Evolutionary conservation across 2,329 filamentous ascomycete species (phyloP).

Genomic region (Teratosphaeria epicoccoides): DNA sequence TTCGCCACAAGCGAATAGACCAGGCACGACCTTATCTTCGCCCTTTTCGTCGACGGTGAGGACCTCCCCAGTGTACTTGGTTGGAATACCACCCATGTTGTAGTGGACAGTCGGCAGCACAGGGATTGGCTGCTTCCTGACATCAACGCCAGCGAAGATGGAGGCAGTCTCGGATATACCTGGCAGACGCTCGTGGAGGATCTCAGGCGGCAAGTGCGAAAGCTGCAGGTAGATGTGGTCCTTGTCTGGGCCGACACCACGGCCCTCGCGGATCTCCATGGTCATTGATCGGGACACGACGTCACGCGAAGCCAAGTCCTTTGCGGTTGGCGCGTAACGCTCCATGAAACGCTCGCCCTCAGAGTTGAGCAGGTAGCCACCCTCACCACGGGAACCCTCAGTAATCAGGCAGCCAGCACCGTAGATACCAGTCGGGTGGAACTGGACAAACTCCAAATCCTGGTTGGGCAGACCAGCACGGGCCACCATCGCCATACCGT

Average conservation of each 20-base stretch:
- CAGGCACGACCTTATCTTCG: conserved; percentile 85
- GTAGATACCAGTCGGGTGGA: conserved; percentile 98
- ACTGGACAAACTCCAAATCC: conserved; percentile 98
- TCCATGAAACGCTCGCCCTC: conserved; percentile 99
- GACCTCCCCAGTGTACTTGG: conserved; percentile 93
- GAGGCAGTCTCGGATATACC: conserved; percentile 98
- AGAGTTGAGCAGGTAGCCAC: conserved; percentile 93
- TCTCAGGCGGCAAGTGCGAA: conserved; percentile 82
- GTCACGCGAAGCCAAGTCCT: conserved; percentile 92
- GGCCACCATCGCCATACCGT: conserved; percentile 98
- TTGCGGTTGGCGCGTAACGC: conserved; percentile 91
- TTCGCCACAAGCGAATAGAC: conserved; percentile 93
- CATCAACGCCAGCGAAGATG: conserved; percentile 95
- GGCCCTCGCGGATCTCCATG: conserved; percentile 92
- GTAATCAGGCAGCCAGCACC: conserved; percentile 96
- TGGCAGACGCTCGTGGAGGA: conserved; percentile 90
- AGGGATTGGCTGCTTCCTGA: conserved; percentile 91
- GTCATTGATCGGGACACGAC: conserved; percentile 98
- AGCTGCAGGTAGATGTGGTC: conserved; percentile 98
- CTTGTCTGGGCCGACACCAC: conserved; percentile 92
- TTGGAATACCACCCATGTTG: conserved; percentile 99
- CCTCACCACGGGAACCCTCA: conserved; percentile 94
- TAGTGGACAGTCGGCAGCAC: conserved; percentile 97
- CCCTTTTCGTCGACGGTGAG: conserved; percentile 76
- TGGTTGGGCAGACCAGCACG: conserved; percentile 96